A percentile compares a stretch with the other conserved stretches of the same genome.
Conservation (phyloP, 345 rosid genomes). For the Balakata baccata region DNA sequence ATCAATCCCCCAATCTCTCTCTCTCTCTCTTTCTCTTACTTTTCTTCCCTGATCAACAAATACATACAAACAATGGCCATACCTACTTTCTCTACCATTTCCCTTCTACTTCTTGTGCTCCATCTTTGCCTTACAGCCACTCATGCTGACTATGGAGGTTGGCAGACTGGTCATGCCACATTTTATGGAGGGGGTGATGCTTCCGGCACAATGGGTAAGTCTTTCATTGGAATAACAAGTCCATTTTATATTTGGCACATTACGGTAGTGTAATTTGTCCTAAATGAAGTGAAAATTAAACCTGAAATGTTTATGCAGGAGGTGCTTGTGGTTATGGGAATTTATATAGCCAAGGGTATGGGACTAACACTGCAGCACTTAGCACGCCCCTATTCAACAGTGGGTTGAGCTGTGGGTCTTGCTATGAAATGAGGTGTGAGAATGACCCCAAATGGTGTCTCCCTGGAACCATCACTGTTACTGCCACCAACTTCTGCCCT, state of each 20-base stretch:
- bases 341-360: constrained; percentile 35
- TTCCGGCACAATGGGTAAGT: constrained; percentile 29
- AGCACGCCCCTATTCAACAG: constrained; percentile 35
- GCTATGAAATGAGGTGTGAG: constrained; percentile 32
- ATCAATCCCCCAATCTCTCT: background rate
- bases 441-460: constrained; percentile 34
- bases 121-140: constrained; percentile 30
- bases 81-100: constrained; percentile 19
- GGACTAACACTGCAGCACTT: constrained; percentile 38
- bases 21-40: background rate
- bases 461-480: constrained; percentile 29
- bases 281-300: too few relatives aligned
- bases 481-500: constrained; percentile 52
- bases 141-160: constrained; percentile 58
- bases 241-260: too few relatives aligned
- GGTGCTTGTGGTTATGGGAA: constrained; percentile 38
- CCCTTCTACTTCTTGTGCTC: constrained; percentile 22
- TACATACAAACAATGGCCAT: constrained; percentile 29
- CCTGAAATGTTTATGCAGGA: constrained; percentile 14
- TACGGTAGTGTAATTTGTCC: too few relatives aligned
- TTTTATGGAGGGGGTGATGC: constrained; percentile 34
- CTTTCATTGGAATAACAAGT: too few relatives aligned
- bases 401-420: constrained; percentile 35
- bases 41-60: background rate
- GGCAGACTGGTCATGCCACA: constrained; percentile 37